Evolutionary conservation across 768 basidiomycete species (phyloP).

Genomic region (Suillus luteus): DNA sequence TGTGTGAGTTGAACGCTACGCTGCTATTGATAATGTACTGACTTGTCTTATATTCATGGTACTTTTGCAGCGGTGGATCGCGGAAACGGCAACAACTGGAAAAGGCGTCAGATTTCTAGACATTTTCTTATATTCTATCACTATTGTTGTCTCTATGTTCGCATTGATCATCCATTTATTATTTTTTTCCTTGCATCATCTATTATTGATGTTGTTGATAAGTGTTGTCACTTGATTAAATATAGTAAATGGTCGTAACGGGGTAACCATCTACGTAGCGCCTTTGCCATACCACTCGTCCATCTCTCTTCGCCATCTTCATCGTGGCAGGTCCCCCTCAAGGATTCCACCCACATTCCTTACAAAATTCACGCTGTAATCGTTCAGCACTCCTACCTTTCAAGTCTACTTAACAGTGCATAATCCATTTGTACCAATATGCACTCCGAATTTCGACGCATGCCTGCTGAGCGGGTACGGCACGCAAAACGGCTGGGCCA

Average conservation of each 20-base stretch:
- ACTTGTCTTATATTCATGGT: constrained; percentile 5
- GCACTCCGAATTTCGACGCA: constrained; percentile 29
- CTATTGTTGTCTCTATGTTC: constrained; percentile 6
- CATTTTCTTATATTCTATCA: constrained; percentile 11
- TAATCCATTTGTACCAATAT: constrained; percentile 17
- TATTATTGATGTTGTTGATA: not conserved
- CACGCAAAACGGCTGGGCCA: constrained; percentile 36
- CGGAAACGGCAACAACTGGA: constrained; percentile 73
- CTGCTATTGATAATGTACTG: constrained; percentile 5
- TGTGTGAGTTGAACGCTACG: constrained; percentile 47
- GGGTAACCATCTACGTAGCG: not conserved
- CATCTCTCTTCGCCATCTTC: not conserved
- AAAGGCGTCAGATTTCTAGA: constrained; percentile 51
- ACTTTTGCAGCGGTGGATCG: constrained; percentile 48
- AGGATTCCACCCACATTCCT: constrained; percentile 8
- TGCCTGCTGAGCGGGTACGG: constrained; percentile 33
- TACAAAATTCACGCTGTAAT: constrained; percentile 7
- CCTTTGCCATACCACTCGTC: not conserved
- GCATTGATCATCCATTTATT: not conserved
- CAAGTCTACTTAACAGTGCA: not conserved
- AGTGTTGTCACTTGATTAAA: not conserved
- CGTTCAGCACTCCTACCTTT: not conserved
- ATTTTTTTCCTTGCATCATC: not conserved
- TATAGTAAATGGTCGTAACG: not conserved
- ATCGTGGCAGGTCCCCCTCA: constrained; percentile 9